A percentile compares a stretch with the other conserved stretches of the same genome.
phyloP scores from a whole-genome alignment of 768 basidiomycete genomes.

The Suillus brevipes region DNA sequence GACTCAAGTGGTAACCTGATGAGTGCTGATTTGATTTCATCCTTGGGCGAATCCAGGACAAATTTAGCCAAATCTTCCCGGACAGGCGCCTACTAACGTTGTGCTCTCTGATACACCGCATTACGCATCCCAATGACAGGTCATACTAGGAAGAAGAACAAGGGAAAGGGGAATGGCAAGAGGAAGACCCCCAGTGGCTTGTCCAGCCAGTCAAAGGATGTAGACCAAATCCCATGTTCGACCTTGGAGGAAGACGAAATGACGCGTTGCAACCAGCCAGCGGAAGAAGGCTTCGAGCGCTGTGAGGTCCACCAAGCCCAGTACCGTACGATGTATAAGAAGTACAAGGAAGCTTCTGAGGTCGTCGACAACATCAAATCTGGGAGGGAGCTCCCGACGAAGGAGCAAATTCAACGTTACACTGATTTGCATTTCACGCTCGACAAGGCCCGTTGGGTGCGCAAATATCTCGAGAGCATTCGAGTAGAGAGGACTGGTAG shows the following conservation, averaged over 20 bases:
- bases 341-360: constrained; percentile 30
- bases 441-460: constrained; percentile 14
- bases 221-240: constrained; percentile 12
- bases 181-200: not conserved
- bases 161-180: too few relatives aligned
- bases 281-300: constrained; percentile 24
- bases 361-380: constrained; percentile 23
- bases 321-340: constrained; percentile 22
- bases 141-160: constrained; percentile 11
- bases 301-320: constrained; percentile 30
- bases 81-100: not conserved
- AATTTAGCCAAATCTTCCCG: constrained; percentile 2
- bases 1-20: too few relatives aligned
- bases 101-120: too few relatives aligned
- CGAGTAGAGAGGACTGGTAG: too few relatives aligned
- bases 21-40: too few relatives aligned
- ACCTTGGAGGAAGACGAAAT: constrained; percentile 27
- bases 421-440: constrained; percentile 15
- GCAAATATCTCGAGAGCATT: too few relatives aligned
- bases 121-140: not conserved
- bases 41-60: too few relatives aligned
- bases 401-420: constrained; percentile 15
- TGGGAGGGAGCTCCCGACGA: constrained; percentile 19
- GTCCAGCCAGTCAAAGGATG: not conserved
- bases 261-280: constrained; percentile 23